These are phyloP conservation scores for Avena insularis DNA, from an alignment of 176 grass and related monocot genomes.

Conservation along the genomic window DNA sequence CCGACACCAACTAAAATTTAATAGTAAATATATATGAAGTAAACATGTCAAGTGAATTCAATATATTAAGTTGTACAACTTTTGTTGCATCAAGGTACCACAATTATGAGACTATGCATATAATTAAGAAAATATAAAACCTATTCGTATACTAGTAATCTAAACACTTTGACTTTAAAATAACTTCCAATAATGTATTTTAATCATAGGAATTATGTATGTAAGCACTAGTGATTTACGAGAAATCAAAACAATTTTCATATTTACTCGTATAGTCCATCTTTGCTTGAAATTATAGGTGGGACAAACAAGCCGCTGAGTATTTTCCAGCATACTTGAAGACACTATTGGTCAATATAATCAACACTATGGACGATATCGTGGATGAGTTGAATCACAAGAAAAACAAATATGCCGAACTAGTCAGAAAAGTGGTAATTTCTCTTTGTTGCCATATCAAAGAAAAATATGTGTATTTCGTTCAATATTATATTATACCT, in stretches of 20 bases:
- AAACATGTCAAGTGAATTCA: background rate
- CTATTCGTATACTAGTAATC: background rate
- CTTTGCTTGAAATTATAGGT: constrained; percentile 1
- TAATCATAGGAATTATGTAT: too few relatives aligned
- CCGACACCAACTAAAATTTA: too few relatives aligned
- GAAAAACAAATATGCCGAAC: background rate
- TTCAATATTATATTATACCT: background rate
- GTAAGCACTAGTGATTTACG: too few relatives aligned
- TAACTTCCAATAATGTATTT: background rate
- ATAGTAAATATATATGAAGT: background rate
- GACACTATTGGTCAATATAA: constrained; percentile 12
- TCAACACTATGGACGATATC: constrained; percentile 12
- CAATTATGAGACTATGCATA: background rate
- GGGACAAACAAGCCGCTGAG: background rate
- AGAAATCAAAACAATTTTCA: background rate
- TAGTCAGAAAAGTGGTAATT: constrained; percentile 9
- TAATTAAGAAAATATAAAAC: background rate
- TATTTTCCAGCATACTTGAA: background rate
- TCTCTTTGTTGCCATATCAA: background rate
- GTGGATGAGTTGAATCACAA: constrained; percentile 9
- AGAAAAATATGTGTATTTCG: background rate
- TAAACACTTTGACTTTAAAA: background rate
- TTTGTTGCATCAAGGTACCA: background rate
- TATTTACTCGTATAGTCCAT: background rate
- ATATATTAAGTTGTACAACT: too few relatives aligned